These are phyloP conservation scores for Kazachstania sp. DNA, from an alignment of 1,139 yeast species.

Conservation along the genomic window DNA sequence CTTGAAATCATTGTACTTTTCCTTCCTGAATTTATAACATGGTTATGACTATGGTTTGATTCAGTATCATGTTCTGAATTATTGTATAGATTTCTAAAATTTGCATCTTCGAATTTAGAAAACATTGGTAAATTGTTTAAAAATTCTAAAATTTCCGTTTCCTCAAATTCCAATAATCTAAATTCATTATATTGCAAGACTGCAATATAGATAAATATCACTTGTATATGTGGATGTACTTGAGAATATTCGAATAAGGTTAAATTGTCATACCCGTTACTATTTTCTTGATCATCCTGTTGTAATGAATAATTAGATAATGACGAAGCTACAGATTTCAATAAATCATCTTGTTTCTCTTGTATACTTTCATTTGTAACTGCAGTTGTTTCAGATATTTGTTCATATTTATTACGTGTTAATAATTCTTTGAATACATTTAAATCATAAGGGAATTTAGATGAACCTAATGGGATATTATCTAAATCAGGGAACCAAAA, in stretches of 20 bases:
- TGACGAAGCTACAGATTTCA: neutral
- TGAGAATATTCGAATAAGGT: slow-evolving; percentile 49
- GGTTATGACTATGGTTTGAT: neutral
- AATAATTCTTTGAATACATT: slow-evolving; percentile 26
- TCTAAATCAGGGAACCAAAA: slow-evolving; percentile 33
- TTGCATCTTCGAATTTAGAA: slow-evolving; percentile 28
- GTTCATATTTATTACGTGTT: slow-evolving; percentile 21
- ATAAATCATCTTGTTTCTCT: neutral
- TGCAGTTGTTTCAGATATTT: neutral
- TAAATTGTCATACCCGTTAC: slow-evolving; percentile 11
- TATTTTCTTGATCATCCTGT: slow-evolving; percentile 1
- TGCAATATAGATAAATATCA: slow-evolving; percentile 69
- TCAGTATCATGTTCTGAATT: neutral
- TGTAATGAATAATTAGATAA: neutral
- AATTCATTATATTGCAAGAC: slow-evolving; percentile 72
- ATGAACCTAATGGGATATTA: slow-evolving; percentile 22
- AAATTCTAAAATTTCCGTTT: slow-evolving; percentile 77
- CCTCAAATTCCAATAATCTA: slow-evolving; percentile 76
- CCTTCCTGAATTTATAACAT: neutral
- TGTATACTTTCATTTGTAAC: neutral
- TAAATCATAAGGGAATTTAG: slow-evolving; percentile 21
- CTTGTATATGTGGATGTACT: slow-evolving; percentile 70
- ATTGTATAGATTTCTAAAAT: slow-evolving; percentile 22
- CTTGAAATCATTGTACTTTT: neutral
- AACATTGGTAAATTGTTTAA: slow-evolving; percentile 45